Percentiles rank a stretch among this genome's conserved stretches.
Evolutionary conservation across 305 asterid species (phyloP).

Genomic region (Withania somnifera): DNA sequence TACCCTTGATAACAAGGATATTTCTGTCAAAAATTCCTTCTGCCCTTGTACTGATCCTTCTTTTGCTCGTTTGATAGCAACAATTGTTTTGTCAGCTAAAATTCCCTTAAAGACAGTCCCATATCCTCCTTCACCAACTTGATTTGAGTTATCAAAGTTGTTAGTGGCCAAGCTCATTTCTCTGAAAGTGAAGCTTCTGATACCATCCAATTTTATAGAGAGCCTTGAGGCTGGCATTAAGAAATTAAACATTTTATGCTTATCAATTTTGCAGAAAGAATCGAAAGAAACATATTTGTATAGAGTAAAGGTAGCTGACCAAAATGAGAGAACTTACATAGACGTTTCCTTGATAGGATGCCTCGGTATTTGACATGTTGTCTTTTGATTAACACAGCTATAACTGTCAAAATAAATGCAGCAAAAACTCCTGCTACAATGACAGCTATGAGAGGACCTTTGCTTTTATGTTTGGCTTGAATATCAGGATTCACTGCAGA

Average conservation of each 20-base stretch:
- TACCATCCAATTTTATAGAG: conserved; percentile 32
- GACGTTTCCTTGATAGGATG: conserved; percentile 16
- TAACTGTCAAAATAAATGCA: conserved; percentile 11
- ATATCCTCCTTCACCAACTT: conserved; percentile 49
- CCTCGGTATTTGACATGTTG: conserved; percentile 11
- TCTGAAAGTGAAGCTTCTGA: conserved; percentile 26
- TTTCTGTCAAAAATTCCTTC: conserved; percentile 43
- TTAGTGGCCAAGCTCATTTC: conserved; percentile 33
- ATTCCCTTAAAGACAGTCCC: conserved; percentile 32
- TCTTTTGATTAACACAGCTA: conserved; percentile 18
- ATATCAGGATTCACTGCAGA: conserved; percentile 25
- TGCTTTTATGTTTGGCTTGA: conserved; percentile 14
- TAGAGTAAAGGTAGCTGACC: neutral
- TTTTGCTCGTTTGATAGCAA: conserved; percentile 43
- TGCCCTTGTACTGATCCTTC: conserved; percentile 42
- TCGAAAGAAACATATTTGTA: neutral
- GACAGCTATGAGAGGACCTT: conserved; percentile 14
- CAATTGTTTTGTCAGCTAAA: conserved; percentile 23
- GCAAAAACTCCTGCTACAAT: conserved; percentile 17
- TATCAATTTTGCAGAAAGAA: neutral
- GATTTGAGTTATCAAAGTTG: conserved; percentile 21
- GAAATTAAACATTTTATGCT: neutral
- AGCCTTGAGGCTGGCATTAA: conserved; percentile 31
- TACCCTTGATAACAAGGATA: conserved; percentile 34
- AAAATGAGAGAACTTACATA: conserved; percentile 16